Evolutionary conservation across 2,329 filamentous ascomycete species (phyloP), one percentile per base, ranked within the genome.

Genomic region (Ophiognomonia clavigignenti-juglandacearum): DNA sequence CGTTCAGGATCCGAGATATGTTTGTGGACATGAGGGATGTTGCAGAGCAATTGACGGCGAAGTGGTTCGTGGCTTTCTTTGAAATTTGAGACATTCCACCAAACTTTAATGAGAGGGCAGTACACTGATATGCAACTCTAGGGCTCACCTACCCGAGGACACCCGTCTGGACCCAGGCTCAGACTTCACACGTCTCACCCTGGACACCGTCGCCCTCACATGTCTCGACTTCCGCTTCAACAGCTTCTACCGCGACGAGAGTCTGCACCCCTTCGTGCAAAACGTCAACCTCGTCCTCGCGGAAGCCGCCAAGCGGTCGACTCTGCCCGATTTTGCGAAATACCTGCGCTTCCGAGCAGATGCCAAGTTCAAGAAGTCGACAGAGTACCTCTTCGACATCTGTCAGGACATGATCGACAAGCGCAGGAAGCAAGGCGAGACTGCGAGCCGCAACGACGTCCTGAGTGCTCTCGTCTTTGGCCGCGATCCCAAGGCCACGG

Each of bases 281-380:
- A 29, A 43, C 26, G 39, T 43, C 16, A 27, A 43, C 32, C 19
- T 27, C 20, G 39, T 56, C 68, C 72, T 2, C 67, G 73, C 59
- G 78, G 74, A 24, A 74, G 75, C 4, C 64, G 74, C 50, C 61
- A 63, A 0, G 56, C 80, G 50, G 62, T 64, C 0, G 67, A 75
- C 48, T 64, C 69, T 6, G 67, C 61, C 2, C 72, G 78, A 39
- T 60, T 72, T 19, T 64, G 74, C 51, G 77, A 80, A 47, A 73
- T 80, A 72, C 69, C 74, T 27, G 78, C 75, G 1, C 78, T 32
- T 18, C 23, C 39, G 26, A 20, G 24, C 39, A 4, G 20, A 16
- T 18, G 7, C 7, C 11, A 19, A 43, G 27, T 43, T 43, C 26
- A 22, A 29, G 23, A 11, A 19, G 7, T 43, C 39, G 19, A 43